Conservation (phyloP, 116 monocot genomes). For the Zostera marina region DNA sequence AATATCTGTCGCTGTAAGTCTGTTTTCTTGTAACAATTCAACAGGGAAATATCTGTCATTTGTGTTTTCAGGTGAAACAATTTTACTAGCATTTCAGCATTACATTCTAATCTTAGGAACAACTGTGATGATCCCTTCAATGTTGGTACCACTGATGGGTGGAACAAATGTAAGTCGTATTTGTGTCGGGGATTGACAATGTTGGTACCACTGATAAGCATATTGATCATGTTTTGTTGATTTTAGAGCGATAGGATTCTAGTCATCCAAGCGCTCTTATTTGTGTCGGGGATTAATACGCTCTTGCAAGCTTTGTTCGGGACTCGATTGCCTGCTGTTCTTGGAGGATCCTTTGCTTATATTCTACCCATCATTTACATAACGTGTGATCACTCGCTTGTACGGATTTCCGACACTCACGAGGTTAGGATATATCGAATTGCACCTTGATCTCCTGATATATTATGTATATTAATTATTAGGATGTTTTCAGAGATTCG, state of each 20-base stretch:
- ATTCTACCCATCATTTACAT: slow-evolving; percentile 75
- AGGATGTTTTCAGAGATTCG: slow-evolving; percentile 47
- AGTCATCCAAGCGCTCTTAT: not conserved
- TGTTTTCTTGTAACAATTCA: too few relatives aligned
- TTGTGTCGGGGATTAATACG: not conserved
- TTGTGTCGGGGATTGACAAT: not conserved
- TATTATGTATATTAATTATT: not conserved
- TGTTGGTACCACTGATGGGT: slow-evolving; percentile 82
- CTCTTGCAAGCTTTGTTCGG: slow-evolving; percentile 79
- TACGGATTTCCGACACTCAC: slow-evolving; percentile 39
- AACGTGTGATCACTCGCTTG: slow-evolving; percentile 39
- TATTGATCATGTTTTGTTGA: not conserved
- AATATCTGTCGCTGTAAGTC: too few relatives aligned
- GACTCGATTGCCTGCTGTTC: slow-evolving; percentile 74
- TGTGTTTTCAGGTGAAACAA: slow-evolving; percentile 61
- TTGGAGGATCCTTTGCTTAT: slow-evolving; percentile 85
- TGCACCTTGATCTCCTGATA: too few relatives aligned
- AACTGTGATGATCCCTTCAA: slow-evolving; percentile 73
- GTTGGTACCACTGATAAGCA: not conserved
- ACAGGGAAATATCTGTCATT: too few relatives aligned
- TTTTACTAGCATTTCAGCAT: slow-evolving; percentile 74
- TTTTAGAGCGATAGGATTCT: not conserved
- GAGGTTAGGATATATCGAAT: slow-evolving; percentile 29
- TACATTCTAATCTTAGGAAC: slow-evolving; percentile 79
- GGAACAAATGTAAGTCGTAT: slow-evolving; percentile 38